phyloP scores from a whole-genome alignment of 805 yeast species.

The Suhomyces sp. region DNA sequence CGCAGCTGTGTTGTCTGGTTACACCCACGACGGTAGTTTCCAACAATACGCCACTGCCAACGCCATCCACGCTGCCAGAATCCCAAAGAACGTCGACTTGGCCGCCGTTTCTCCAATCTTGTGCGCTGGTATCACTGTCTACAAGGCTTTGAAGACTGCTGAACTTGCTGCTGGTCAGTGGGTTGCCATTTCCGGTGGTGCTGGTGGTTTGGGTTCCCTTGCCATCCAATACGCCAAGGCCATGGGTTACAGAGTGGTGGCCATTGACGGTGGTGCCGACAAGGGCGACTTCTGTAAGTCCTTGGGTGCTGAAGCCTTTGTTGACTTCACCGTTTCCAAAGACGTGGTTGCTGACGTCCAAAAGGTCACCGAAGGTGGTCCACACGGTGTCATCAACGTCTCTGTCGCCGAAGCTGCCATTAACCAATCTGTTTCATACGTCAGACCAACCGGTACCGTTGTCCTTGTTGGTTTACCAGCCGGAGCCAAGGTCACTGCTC shows the following conservation, averaged over 20 bases:
- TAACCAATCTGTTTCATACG: slow-evolving; percentile 46
- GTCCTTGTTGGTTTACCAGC: slow-evolving; percentile 72
- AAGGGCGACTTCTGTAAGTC: slow-evolving; percentile 52
- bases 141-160: slow-evolving; percentile 85
- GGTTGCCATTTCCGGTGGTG: slow-evolving; percentile 78
- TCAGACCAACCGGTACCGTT: slow-evolving; percentile 33
- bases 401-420: slow-evolving; percentile 55
- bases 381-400: slow-evolving; percentile 48
- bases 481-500: slow-evolving; percentile 66
- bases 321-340: slow-evolving; percentile 52
- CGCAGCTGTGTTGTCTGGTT: slow-evolving; percentile 65
- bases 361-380: slow-evolving; percentile 56
- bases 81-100: slow-evolving; percentile 71
- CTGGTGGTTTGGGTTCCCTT: slow-evolving; percentile 75
- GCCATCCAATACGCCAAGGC: slow-evolving; percentile 75
- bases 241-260: slow-evolving; percentile 71
- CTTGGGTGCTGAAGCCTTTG: slow-evolving; percentile 65
- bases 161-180: slow-evolving; percentile 66
- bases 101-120: slow-evolving; percentile 77
- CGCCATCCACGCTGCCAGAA: slow-evolving; percentile 80
- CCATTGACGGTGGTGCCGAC: slow-evolving; percentile 67
- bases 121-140: slow-evolving; percentile 90
- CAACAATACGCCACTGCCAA: slow-evolving; percentile 89
- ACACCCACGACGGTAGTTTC: slow-evolving; percentile 88
- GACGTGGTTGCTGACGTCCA: slow-evolving; percentile 46